Percentiles rank a stretch among this genome's conserved stretches.
Conservation (phyloP, 352 stramenopile genomes). For the Pythium aquatile region DNA sequence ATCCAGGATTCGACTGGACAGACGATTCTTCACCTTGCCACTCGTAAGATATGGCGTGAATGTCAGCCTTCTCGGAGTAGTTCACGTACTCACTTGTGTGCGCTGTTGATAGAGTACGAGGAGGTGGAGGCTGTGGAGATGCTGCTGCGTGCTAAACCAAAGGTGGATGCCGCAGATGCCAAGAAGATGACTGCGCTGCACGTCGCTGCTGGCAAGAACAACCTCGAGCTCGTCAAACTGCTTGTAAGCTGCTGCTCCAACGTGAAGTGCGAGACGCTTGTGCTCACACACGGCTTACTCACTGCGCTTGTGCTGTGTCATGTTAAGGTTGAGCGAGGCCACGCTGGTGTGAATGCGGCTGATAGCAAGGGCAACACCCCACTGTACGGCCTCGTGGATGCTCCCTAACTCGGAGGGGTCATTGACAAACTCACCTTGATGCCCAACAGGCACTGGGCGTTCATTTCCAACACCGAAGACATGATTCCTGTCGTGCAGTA, state of each 20-base stretch:
- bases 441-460: slow-evolving; percentile 61
- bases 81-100: background rate
- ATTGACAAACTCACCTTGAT: too few relatives aligned
- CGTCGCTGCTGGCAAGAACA: slow-evolving; percentile 60
- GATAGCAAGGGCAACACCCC: slow-evolving; percentile 70
- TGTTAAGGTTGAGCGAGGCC: slow-evolving; percentile 46
- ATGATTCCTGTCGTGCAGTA: slow-evolving; percentile 50
- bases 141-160: slow-evolving; percentile 54
- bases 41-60: slow-evolving; percentile 34
- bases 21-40: slow-evolving; percentile 61
- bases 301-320: slow-evolving; percentile 5
- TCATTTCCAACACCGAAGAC: slow-evolving; percentile 52
- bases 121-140: slow-evolving; percentile 57
- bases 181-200: slow-evolving; percentile 82
- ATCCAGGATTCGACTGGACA: slow-evolving; percentile 63
- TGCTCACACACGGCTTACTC: background rate
- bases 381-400: slow-evolving; percentile 36
- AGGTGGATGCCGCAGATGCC: slow-evolving; percentile 55
- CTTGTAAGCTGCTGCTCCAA: slow-evolving; percentile 30
- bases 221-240: slow-evolving; percentile 55
- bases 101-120: slow-evolving; percentile 53
- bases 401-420: background rate
- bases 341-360: slow-evolving; percentile 52
- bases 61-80: background rate
- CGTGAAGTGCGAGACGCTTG: background rate